Percentiles rank a stretch among this genome's conserved stretches.
Evolutionary conservation across 2,329 filamentous ascomycete species (phyloP).

Genomic region (Aspergillus quadrilineatus): DNA sequence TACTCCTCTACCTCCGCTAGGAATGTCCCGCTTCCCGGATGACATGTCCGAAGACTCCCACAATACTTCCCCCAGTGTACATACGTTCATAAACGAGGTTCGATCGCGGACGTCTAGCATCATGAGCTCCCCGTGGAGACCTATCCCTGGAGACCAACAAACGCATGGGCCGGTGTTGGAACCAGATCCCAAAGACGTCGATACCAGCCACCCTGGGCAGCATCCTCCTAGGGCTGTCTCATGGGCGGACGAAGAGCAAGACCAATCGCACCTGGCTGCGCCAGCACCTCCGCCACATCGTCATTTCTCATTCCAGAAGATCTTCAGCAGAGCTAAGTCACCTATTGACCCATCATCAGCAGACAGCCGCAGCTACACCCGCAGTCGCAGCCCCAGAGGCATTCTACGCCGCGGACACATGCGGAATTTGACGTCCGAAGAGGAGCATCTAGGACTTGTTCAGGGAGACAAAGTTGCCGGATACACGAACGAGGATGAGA

Average conservation of each 20-base stretch:
- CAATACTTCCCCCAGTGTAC: conserved; percentile 29
- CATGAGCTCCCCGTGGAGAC: conserved; percentile 37
- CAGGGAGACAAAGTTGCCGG: conserved; percentile 60
- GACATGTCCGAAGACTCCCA: conserved; percentile 37
- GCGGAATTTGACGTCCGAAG: conserved; percentile 65
- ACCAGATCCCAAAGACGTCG: conserved; percentile 48
- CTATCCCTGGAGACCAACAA: conserved; percentile 27
- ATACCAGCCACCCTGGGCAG: conserved; percentile 38
- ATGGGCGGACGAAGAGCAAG: conserved; percentile 34
- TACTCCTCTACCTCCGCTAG: conserved; percentile 71
- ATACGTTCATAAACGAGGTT: conserved; percentile 40
- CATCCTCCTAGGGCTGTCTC: conserved; percentile 42
- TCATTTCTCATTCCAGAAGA: conserved; percentile 89
- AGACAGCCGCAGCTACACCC: conserved; percentile 15
- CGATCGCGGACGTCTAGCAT: conserved; percentile 40
- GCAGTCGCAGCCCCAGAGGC: conserved; percentile 31
- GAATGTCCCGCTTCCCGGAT: conserved; percentile 83
- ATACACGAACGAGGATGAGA: conserved; percentile 25
- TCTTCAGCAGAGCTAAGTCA: conserved; percentile 61
- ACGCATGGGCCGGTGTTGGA: conserved; percentile 63
- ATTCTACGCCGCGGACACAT: conserved; percentile 45
- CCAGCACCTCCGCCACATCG: conserved; percentile 52
- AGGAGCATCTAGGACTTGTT: conserved; percentile 80
- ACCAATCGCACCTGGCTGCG: conserved; percentile 20
- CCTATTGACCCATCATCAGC: conserved; percentile 11